Conservation (phyloP, 768 basidiomycete species). For the Leccinum subtestaceum region DNA sequence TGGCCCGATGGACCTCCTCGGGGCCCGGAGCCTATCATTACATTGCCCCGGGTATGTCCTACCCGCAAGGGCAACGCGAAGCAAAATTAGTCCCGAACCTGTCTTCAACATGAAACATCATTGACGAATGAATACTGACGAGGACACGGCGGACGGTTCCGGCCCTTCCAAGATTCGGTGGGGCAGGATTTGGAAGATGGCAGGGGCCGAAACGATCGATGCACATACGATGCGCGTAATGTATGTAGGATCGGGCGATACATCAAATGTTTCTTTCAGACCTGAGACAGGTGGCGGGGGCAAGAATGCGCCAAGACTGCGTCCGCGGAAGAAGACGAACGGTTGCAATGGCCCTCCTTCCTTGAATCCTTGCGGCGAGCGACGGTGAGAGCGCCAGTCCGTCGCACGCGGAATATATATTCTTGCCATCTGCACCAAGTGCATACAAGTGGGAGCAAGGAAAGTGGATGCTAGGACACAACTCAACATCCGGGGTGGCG, state of each 20-base stretch:
- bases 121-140: background rate
- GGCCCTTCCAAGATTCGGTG: background rate
- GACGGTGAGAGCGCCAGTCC: slow-evolving; percentile 12
- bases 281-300: slow-evolving; percentile 10
- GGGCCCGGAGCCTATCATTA: background rate
- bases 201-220: slow-evolving; percentile 1
- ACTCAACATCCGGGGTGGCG: background rate
- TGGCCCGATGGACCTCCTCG: background rate
- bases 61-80: background rate
- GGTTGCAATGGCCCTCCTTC: background rate
- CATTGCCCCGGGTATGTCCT: background rate
- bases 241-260: background rate
- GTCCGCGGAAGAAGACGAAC: slow-evolving; percentile 1
- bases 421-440: background rate
- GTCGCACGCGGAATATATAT: slow-evolving; percentile 4
- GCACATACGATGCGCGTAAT: slow-evolving; percentile 8
- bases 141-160: background rate
- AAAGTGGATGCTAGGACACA: background rate
- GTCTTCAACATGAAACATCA: slow-evolving; percentile 2
- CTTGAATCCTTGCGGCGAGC: slow-evolving; percentile 1
- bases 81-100: background rate
- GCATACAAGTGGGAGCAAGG: background rate
- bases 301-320: background rate
- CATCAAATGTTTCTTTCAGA: background rate
- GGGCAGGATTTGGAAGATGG: background rate